Evolutionary conservation across 805 yeast species (phyloP).

Genomic region (Schwanniomyces polymorphus): DNA sequence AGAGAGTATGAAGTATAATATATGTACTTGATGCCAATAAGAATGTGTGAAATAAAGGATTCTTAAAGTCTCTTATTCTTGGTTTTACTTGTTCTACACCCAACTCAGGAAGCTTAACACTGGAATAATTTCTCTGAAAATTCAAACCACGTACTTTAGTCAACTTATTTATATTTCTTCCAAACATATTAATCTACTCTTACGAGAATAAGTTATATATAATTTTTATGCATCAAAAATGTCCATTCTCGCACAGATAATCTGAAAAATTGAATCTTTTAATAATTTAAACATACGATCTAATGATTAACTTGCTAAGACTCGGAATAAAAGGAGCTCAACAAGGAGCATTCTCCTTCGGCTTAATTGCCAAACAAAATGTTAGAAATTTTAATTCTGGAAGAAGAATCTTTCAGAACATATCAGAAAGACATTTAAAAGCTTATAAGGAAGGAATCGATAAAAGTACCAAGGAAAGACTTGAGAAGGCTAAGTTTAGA

Average conservation of each 20-base stretch:
- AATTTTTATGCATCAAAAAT: neutral
- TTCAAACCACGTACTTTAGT: neutral
- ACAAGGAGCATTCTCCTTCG: neutral
- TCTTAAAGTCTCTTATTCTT: conserved; percentile 32
- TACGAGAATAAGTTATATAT: neutral
- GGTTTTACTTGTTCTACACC: conserved; percentile 20
- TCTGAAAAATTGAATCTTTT: neutral
- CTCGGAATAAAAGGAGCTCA: neutral
- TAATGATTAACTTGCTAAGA: neutral
- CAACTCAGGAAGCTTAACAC: conserved; percentile 7
- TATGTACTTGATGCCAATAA: conserved; percentile 40
- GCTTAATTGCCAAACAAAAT: neutral
- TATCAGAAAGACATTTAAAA: neutral
- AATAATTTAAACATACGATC: neutral
- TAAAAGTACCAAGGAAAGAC: conserved; percentile 20
- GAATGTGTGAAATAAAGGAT: conserved; percentile 38
- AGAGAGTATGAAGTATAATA: conserved; percentile 32
- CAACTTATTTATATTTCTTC: neutral
- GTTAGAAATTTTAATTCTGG: neutral
- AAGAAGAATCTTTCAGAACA: neutral
- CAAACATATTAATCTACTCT: neutral
- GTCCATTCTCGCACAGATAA: neutral
- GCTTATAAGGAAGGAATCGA: conserved; percentile 1
- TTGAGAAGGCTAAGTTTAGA: conserved; percentile 28
- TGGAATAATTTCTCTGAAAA: conserved; percentile 4